Conservation (phyloP, 1,284 basidiomycete species). For the Peniophora sp. region DNA sequence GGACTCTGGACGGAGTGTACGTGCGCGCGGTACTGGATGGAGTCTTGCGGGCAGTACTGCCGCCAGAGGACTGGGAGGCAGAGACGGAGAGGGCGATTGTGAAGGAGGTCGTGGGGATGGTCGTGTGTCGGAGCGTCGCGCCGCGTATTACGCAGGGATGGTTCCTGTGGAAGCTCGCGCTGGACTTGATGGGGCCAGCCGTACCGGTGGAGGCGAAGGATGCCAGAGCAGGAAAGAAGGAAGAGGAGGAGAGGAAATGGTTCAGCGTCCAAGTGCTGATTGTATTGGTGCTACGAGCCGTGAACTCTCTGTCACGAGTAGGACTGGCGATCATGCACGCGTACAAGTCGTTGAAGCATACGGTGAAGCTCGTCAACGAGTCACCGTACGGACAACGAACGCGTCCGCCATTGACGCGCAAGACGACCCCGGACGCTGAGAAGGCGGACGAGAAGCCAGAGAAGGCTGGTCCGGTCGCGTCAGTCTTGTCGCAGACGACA, state of each 20-base stretch:
- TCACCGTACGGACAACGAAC: slow-evolving; percentile 10
- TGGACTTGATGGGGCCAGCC: slow-evolving; percentile 45
- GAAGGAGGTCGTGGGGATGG: slow-evolving; percentile 69
- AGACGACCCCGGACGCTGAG: not conserved
- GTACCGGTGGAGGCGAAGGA: slow-evolving; percentile 22
- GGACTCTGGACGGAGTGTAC: slow-evolving; percentile 63
- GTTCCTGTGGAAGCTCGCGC: slow-evolving; percentile 65
- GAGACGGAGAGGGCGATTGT: slow-evolving; percentile 68
- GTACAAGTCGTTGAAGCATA: slow-evolving; percentile 56
- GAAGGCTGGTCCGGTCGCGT: not conserved
- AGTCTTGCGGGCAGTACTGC: slow-evolving; percentile 58
- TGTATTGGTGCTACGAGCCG: slow-evolving; percentile 60
- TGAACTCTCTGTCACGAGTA: slow-evolving; percentile 62
- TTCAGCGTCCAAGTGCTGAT: slow-evolving; percentile 42
- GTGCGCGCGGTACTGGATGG: slow-evolving; percentile 69
- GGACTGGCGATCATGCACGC: slow-evolving; percentile 59
- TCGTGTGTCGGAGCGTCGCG: slow-evolving; percentile 57
- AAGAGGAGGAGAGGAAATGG: no score
- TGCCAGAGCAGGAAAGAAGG: slow-evolving; percentile 7
- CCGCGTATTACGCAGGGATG: slow-evolving; percentile 71
- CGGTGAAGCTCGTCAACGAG: slow-evolving; percentile 60
- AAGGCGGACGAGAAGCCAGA: not conserved
- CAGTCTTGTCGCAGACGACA: slow-evolving; percentile 1
- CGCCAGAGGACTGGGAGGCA: slow-evolving; percentile 59
- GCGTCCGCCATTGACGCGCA: slow-evolving; percentile 9